Evolutionary conservation across 202 grass and related monocot genomes (phyloP), one percentile per base, ranked within the genome.

Genomic region (Saccharum hybrid): DNA sequence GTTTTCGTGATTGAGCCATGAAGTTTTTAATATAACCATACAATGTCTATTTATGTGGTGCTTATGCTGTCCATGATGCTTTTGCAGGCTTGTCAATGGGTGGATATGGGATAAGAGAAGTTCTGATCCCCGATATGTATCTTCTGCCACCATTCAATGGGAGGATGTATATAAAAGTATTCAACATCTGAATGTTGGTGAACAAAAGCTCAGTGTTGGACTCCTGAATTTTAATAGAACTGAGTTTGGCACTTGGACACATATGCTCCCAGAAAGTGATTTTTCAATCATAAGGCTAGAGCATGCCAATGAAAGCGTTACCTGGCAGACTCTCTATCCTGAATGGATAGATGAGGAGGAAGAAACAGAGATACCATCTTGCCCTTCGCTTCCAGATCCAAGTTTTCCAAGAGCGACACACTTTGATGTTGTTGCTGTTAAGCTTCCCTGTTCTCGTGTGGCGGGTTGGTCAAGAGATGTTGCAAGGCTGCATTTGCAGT

Each of bases 291-390:
- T 97, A 74, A 81, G 84, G 68, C 68, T 94, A 6, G 84, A 90
- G 56, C 90, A 90, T 34, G 89, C 91, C 36, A 86, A 94, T 28
- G 75, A 86, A 57, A 87, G 71, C 62, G 82, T 94, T 43, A 94
- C 94, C 22, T 97, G 94, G 94, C 87, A 94, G 71, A 81, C 71
- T 60, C 84, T 97, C 7, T 97, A 93, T 48, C 94, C 94, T 38
- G 94, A 97, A 91, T 97, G 94, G 94, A 97, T 97, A 39, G 94
- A 97, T 64, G 94, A 97, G 81, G 94, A 97, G 78, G 94, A 97
- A 92, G 88, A 94, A 83, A 86, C 86, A 8, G 90, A 97, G n/a
- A 91, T 97, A 82, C 92, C 94, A 42, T 74, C 88, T 36, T 97
- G 94, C 54, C 94, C 90, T 0, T 82, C 75, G 10, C 81, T 97